Evolutionary conservation across 306 rosid genomes (phyloP).

Genomic region (Citrullus colocynthis): DNA sequence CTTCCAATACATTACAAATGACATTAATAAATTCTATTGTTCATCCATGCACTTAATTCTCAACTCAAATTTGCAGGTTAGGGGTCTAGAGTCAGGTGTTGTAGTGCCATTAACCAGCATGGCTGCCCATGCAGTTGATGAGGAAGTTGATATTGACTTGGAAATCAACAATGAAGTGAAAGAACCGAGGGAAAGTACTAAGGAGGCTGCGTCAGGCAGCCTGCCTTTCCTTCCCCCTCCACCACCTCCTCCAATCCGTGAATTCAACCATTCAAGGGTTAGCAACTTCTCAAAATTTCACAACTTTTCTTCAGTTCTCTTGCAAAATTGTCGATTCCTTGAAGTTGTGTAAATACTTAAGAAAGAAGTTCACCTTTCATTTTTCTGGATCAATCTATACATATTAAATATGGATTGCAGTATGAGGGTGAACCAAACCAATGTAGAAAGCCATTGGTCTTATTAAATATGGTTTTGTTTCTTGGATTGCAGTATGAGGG

Average conservation of each 20-base stretch:
- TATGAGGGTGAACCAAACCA: not conserved
- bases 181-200: slow-evolving; percentile 27
- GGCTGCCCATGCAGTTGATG: slow-evolving; percentile 71
- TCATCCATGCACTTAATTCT: not conserved
- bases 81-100: slow-evolving; percentile 31
- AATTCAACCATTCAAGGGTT: slow-evolving; percentile 45
- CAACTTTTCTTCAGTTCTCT: not conserved
- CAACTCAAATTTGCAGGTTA: slow-evolving; percentile 30
- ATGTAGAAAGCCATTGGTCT: not conserved
- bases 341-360: not conserved
- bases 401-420: not conserved
- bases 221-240: slow-evolving; percentile 44
- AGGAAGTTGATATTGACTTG: slow-evolving; percentile 62
- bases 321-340: not conserved
- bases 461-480: not conserved
- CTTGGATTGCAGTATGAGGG: slow-evolving; percentile 50
- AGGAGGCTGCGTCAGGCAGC: slow-evolving; percentile 18
- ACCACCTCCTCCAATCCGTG: slow-evolving; percentile 33
- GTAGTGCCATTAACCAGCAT: slow-evolving; percentile 60
- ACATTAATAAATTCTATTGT: not conserved
- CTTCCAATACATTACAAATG: not conserved
- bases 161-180: slow-evolving; percentile 23
- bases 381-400: not conserved
- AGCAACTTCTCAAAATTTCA: slow-evolving; percentile 9
- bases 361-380: not conserved